A percentile compares a stretch with the other conserved stretches of the same genome.
Conservation (phyloP, 495 filamentous ascomycete species). For the Podospora pseudocomata region DNA sequence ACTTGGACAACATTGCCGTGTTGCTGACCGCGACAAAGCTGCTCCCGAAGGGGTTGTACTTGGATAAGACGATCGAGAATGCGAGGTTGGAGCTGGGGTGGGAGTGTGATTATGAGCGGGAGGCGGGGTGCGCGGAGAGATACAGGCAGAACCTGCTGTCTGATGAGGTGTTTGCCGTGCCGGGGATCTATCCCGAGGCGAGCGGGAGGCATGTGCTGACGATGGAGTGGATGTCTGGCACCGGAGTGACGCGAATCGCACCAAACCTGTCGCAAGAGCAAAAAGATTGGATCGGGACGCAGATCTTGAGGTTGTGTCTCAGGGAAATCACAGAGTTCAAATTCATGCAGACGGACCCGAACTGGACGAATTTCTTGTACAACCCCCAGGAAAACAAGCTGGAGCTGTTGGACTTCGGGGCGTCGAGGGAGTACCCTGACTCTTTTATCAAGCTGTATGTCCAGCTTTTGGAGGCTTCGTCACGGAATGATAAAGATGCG, state of each 20-base stretch:
- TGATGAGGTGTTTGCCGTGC: slow-evolving; percentile 77
- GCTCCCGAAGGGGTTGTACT: slow-evolving; percentile 85
- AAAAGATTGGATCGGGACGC: slow-evolving; percentile 87
- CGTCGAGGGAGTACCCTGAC: slow-evolving; percentile 77
- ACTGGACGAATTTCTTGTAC: slow-evolving; percentile 99
- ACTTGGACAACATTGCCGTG: slow-evolving; percentile 86
- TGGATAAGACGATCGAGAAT: slow-evolving; percentile 96
- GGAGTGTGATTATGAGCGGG: slow-evolving; percentile 94
- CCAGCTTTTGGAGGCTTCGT: slow-evolving; percentile 70
- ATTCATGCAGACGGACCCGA: slow-evolving; percentile 99
- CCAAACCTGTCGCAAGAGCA: slow-evolving; percentile 70
- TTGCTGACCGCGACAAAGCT: slow-evolving; percentile 85
- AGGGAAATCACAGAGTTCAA: slow-evolving; percentile 89
- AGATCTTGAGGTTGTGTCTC: slow-evolving; percentile 88
- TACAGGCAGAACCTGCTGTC: slow-evolving; percentile 65
- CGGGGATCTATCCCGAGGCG: slow-evolving; percentile 71
- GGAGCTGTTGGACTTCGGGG: slow-evolving; percentile 94
- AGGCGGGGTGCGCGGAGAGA: slow-evolving; percentile 71
- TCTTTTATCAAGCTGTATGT: slow-evolving; percentile 78
- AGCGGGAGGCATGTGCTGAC: slow-evolving; percentile 85
- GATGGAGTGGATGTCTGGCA: slow-evolving; percentile 84
- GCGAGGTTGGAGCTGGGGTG: slow-evolving; percentile 88
- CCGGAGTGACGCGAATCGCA: slow-evolving; percentile 76
- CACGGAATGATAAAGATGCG: slow-evolving; percentile 57
- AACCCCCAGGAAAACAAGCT: slow-evolving; percentile 68